Conservation (phyloP, 805 yeast species). For the Isabelozyma gotoi region DNA sequence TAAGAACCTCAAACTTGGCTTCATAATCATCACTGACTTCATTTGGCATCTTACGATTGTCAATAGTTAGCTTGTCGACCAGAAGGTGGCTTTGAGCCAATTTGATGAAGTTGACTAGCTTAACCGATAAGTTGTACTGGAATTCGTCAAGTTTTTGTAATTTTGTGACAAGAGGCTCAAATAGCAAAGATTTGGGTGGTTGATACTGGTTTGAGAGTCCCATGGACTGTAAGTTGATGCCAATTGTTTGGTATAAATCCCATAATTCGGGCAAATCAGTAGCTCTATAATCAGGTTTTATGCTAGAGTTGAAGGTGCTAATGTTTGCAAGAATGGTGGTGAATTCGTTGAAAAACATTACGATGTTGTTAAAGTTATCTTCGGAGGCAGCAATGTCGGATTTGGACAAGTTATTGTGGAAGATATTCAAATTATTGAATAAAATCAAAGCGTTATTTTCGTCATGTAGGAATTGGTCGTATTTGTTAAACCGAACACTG, state of each 20-base stretch:
- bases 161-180: slow-evolving; percentile 8
- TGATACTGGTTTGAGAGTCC: slow-evolving; percentile 10
- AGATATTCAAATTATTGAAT: not conserved
- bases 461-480: slow-evolving; percentile 3
- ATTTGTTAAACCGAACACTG: slow-evolving; percentile 3
- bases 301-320: slow-evolving; percentile 4
- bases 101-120: not conserved
- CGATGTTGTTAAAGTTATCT: slow-evolving; percentile 1
- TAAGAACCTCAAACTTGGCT: not conserved
- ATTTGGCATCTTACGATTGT: not conserved
- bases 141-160: slow-evolving; percentile 7
- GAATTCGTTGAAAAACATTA: not conserved
- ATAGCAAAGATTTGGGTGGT: slow-evolving; percentile 10
- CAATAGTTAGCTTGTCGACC: not conserved
- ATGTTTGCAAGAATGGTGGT: slow-evolving; percentile 4
- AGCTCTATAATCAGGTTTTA: slow-evolving; percentile 10
- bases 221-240: slow-evolving; percentile 13
- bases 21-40: not conserved
- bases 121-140: slow-evolving; percentile 5
- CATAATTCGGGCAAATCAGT: slow-evolving; percentile 13
- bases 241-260: slow-evolving; percentile 7
- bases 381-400: not conserved
- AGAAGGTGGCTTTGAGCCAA: not conserved
- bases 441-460: not conserved
- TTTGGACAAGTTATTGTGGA: not conserved